Base-by-base conservation (phyloP, 176 grass and related monocot genomes). In the sorghum (Sorghum bicolor) region DNA sequence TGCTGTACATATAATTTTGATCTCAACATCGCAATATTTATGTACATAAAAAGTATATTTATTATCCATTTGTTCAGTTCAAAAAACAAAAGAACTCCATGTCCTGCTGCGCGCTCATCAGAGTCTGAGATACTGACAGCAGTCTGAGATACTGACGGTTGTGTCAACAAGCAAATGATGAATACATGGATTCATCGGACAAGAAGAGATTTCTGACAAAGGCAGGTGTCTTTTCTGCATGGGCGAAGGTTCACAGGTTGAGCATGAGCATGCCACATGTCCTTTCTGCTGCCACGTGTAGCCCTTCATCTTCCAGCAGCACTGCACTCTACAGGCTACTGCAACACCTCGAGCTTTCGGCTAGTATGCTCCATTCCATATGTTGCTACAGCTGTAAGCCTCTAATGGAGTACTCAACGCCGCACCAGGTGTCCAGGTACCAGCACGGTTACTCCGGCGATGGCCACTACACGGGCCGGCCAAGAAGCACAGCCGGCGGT, bases 261-360 rank as follows among this genome's bases (percentile, higher is more conserved):
- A 39, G 13, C 22, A 30, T 52, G 70, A 40, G 22, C 66, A 19
- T 15, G 78, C 24, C 83, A 86, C 72, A 8, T 85, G 71, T 81
- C 52, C 4, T 19, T 14, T 1, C 20, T 78, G 53, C 52, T 53
- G 72, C 82, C 87, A 89, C 87, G 83, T 75, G 87, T 76, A 40
- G 17, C 39, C 25, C 82, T 30, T 64, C 77, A 5, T 25, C 30
- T 39, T 79, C 36, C 30, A 38, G 62, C 50, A 75, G 70, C 63
- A 26, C 34, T 3, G 14, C 57, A 19, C 62, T 68, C 13, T 44
- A 38, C 72, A 77, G 52, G 74, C 86, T 65, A 38, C 86, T 32
- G 40, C 74, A 48, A 39, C 24, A 10, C 22, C 19, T 20, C 65
- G 65, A 83, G 15, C 63, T 20, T 33, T 30, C n/a, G 28, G 16